Base-by-base conservation (phyloP, 345 rosid species). In the Eucalyptus pauciflora region DNA sequence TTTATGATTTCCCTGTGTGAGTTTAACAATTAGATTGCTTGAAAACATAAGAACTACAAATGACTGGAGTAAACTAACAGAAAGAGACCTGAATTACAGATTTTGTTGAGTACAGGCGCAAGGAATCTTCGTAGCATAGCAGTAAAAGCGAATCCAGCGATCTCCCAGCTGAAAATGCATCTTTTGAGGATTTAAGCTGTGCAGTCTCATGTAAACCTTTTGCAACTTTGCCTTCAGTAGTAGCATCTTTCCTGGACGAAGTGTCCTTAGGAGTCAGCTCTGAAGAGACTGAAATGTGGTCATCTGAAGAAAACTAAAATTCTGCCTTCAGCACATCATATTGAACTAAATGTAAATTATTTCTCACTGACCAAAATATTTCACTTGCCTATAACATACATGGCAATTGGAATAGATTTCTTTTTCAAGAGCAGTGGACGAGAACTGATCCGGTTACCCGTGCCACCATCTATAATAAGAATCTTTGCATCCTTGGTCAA, bases 311-410 rank as follows among this genome's bases (percentile, higher is more conserved):
- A 54, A 86, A 71, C 14, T 9, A 86, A 54, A 76, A 76, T 76
- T 76, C 27, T 76, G 48, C 45, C 85, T 20, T 76, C 85, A 76
- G 85, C 48, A 76, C 48, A 37, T 76, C 29, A 37, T 41, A 76
- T 20, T 76, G 83, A 41, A 76, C 29, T 76, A 37, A 41, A 41
- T 41, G 85, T 49, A 64, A 45, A 46, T 41, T 48, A 86, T 48
- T 50, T 50, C 14, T 48, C 14, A 45, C 33, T 46, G 41, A 89
- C 50, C 20, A 86, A n/a, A 86, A 64, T 24, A 89, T 86, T 89
- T 88, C 87, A 92, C 93, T 90, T 94, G 93, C 99, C 99, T 94
- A 94, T 89, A 83, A 95, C 91, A 91, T 94, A 92, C 95, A 96
- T 93, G 90, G 95, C 92, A 89, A 95, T 89, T 50, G 94, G 94